Base-by-base conservation (phyloP, 2,329 filamentous ascomycete species). In the Zasmidium angulare region DNA sequence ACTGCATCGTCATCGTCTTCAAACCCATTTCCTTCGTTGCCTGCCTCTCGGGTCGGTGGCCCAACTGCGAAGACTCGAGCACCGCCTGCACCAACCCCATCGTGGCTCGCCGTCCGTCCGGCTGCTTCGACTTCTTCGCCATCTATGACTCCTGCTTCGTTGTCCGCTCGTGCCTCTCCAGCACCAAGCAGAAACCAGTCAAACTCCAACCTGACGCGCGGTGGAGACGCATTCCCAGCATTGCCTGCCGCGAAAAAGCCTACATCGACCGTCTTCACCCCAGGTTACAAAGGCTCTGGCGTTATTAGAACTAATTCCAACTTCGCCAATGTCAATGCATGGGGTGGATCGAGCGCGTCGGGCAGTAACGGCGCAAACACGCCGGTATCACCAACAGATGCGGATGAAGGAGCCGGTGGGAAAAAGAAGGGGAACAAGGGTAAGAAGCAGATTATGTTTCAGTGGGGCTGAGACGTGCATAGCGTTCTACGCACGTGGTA, bases 171-270 rank as follows among this genome's bases (percentile, higher is more conserved):
- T 3, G 57, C 67, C 3, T 70, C 69, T 63, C 59, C 76, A 68
- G 65, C 66, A 40, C 71, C 73, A 2, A 75, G 78, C 51, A 71
- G 79, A 14, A 71, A 74, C 23, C 61, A 66, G n/a, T 71, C 69
- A 1, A 64, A 66, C 3, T 62, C 64, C 21, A 71, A 71, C 46
- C 29, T 69, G 21, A 55, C 68, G 60, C 60, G 65, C 7, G 36
- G 36, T 17, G 14, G 14, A 10, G 88, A 93, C 63, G 86, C 87
- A 0, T 97, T 97, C 75, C 93, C 93, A 0, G 88, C 91, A 1
- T 81, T 97, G 0, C 93, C 93, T 0, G 82, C 86, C 0, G 92
- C 91, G 1, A 83, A 89, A 0, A 97, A 87, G 68, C 84, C 85
- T 2, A 84, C 81, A 46, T 82, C 81, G 31, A 80, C 83, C 10